These are phyloP conservation scores for Eucalyptus marginata DNA, from an alignment of 345 rosid species.

Conservation along the genomic window DNA sequence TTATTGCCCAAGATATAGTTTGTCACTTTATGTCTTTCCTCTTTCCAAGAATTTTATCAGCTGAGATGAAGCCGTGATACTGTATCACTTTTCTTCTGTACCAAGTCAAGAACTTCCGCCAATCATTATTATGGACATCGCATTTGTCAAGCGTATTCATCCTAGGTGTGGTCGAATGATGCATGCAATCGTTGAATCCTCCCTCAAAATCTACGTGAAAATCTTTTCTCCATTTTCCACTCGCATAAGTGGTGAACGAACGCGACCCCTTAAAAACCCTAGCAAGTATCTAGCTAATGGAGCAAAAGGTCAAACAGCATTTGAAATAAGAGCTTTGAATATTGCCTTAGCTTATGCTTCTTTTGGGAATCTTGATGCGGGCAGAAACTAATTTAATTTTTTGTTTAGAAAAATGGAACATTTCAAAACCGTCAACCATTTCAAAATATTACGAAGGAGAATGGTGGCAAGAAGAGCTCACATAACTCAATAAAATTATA, in stretches of 20 bases:
- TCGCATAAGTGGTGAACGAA: background rate
- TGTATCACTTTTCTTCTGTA: background rate
- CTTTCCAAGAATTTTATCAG: background rate
- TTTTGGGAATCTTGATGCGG: background rate
- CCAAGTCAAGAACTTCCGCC: background rate
- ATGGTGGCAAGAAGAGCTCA: background rate
- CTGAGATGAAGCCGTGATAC: background rate
- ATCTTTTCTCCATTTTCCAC: background rate
- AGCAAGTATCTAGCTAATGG: background rate
- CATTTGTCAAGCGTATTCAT: background rate
- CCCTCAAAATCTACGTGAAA: background rate
- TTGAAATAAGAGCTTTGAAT: background rate
- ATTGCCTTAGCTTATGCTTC: background rate
- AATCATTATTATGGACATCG: background rate
- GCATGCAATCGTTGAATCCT: background rate
- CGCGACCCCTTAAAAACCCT: background rate
- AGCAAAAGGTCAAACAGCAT: background rate
- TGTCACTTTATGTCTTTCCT: background rate
- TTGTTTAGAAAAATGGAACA: background rate
- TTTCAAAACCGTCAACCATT: background rate
- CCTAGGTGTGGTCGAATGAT: background rate
- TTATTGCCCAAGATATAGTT: background rate
- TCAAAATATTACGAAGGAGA: background rate
- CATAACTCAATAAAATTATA: background rate
- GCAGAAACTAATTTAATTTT: too few relatives aligned